Base-by-base conservation (phyloP, 805 yeast genomes). In the Cyberlindnera galapagoensis region DNA sequence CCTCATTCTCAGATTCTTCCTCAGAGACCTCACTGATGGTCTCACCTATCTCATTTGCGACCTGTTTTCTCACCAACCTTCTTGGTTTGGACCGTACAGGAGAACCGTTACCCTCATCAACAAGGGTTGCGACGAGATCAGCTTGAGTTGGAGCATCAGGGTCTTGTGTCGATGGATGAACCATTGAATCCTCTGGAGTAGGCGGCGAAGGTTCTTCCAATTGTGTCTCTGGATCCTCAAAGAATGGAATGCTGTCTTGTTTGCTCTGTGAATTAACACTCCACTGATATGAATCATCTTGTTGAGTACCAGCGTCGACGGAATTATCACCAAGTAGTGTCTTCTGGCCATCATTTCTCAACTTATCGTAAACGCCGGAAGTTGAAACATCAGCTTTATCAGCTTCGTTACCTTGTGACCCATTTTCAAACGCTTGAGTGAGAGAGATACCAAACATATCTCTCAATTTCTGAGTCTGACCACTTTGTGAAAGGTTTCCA, bases 1-100 rank as follows among this genome's bases (percentile, higher is more conserved):
- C 43, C 7, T 44, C 38, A 11, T 35, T 48, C 15, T 33, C 48
- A 18, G 40, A 46, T 18, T 49, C 60, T 12, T 48, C 45, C 6
- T 40, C 49, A n/a, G 38, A 44, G 13, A 27, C 41, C 10, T 31
- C 46, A 28, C 38, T 41, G 18, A 47, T 56, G 18, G 33, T 27
- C n/a, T n/a, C n/a, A n/a, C n/a, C n/a, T n/a, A n/a, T n/a, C n/a
- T n/a, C n/a, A n/a, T n/a, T n/a, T n/a, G n/a, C n/a, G n/a, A n/a
- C n/a, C n/a, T n/a, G n/a, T n/a, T n/a, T n/a, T n/a, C n/a, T n/a
- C n/a, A n/a, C n/a, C n/a, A n/a, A n/a, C n/a, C n/a, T n/a, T n/a
- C n/a, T n/a, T n/a, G n/a, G n/a, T n/a, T n/a, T n/a, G n/a, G n/a
- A n/a, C n/a, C n/a, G n/a, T n/a, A n/a, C n/a, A n/a, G n/a, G n/a